A percentile compares a stretch with the other conserved stretches of the same genome.
Conservation (phyloP, 2,329 filamentous ascomycete species). For the Aspergillus luchuensis region DNA sequence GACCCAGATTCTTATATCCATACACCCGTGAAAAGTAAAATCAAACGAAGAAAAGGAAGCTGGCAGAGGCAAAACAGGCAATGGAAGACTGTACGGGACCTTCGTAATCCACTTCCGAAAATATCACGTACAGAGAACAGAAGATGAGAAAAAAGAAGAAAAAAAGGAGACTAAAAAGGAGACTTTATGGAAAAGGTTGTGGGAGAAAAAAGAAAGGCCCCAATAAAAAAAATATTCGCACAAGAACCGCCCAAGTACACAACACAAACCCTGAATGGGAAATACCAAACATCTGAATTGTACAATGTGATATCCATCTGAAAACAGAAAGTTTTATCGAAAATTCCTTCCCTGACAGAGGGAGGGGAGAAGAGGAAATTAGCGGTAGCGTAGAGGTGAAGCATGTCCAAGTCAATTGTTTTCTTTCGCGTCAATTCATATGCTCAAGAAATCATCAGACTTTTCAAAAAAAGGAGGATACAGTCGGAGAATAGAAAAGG, state of each 20-base stretch:
- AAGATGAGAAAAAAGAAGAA: conserved; percentile 3
- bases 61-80: background rate
- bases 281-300: conserved; percentile 21
- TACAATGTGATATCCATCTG: conserved; percentile 21
- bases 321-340: background rate
- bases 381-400: conserved; percentile 14
- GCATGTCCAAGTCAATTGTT: conserved; percentile 13
- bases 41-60: conserved; percentile 13
- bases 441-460: conserved; percentile 20
- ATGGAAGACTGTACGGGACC: conserved; percentile 6
- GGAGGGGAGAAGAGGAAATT: conserved; percentile 13
- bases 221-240: conserved; percentile 23
- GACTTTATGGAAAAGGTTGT: conserved; percentile 10
- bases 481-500: conserved; percentile 11
- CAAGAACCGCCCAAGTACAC: conserved; percentile 25
- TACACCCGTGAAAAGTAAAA: conserved; percentile 11
- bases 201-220: conserved; percentile 11
- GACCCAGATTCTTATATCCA: conserved; percentile 12
- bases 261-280: conserved; percentile 19
- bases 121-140: conserved; percentile 2
- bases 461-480: conserved; percentile 19
- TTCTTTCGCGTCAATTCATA: conserved; percentile 18
- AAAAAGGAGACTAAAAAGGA: conserved; percentile 2
- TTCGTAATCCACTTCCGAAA: background rate
- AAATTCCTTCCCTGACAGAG: background rate